These are phyloP conservation scores for Xerocomellus amylosporus DNA, from an alignment of 768 basidiomycete genomes.

Conservation along the genomic window DNA sequence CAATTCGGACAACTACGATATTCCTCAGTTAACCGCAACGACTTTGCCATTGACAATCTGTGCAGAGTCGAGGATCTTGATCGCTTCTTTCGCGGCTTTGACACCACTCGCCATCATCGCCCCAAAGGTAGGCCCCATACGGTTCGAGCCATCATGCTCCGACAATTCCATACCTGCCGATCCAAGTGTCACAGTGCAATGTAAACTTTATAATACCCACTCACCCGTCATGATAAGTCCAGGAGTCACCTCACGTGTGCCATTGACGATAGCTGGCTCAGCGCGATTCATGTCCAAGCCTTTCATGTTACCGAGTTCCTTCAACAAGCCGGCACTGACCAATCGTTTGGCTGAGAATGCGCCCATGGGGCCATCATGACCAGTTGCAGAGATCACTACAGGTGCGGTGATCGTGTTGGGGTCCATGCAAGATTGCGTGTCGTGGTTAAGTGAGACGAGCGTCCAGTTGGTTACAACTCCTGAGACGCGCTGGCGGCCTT, in stretches of 20 bases:
- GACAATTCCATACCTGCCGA: constrained; percentile 75
- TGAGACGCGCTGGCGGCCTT: constrained; percentile 42
- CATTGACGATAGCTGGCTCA: constrained; percentile 79
- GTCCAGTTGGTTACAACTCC: constrained; percentile 60
- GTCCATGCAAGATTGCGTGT: constrained; percentile 77
- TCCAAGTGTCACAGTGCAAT: not conserved
- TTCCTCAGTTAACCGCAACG: constrained; percentile 31
- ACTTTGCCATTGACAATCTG: constrained; percentile 56
- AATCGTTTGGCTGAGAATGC: constrained; percentile 79
- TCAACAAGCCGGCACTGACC: constrained; percentile 69
- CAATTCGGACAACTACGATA: not conserved
- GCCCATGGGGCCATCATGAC: constrained; percentile 79
- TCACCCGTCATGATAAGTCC: constrained; percentile 72
- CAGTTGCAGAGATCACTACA: constrained; percentile 66
- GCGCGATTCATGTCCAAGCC: constrained; percentile 79
- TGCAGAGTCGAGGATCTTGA: constrained; percentile 47
- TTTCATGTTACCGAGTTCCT: constrained; percentile 76
- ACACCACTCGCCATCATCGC: constrained; percentile 78
- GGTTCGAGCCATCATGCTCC: constrained; percentile 75
- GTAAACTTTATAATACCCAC: constrained; percentile 16
- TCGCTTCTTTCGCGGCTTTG: constrained; percentile 66
- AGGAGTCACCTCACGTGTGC: constrained; percentile 71
- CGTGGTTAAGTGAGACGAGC: constrained; percentile 56
- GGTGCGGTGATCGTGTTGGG: constrained; percentile 83
- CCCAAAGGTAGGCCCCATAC: constrained; percentile 78